Base-by-base conservation (phyloP, 2,329 filamentous ascomycete genomes). In the Scortechinia acanthostroma region DNA sequence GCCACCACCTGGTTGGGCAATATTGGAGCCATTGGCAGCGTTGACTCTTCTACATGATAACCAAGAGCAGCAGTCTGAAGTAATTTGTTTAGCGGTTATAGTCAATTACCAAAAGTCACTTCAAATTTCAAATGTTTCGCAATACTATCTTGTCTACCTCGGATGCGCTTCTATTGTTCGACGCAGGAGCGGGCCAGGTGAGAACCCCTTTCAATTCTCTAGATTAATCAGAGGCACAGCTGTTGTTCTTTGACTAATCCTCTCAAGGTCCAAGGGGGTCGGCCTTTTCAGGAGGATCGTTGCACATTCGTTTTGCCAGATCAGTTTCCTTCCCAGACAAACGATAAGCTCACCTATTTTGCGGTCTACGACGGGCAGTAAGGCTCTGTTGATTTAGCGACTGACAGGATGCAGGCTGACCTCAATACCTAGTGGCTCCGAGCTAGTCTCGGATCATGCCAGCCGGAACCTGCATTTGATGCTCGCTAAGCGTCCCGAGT, bases 351-450 rank as follows among this genome's bases (percentile, higher is more conserved):
- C 30, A 57, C 54, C 6, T 55, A 57, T 22, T 58, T 63, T 46
- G 59, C 57, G 16, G 50, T 62, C 20, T 62, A 58, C 47, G 60
- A 63, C 43, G 60, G 60, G 44, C 60, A 63, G 60, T 63, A 51
- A 50, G 59, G n/a, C 6, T 17, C 35, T 17, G 10, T 13, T n/a
- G n/a, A n/a, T 13, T 6, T 23, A 35, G 21, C 22, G 17, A 16
- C 20, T 16, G n/a, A 13, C 17, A n/a, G 13, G 15, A 20, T 21
- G 19, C 22, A 40, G 22, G n/a, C 25, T 30, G 19, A 21, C 25
- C 21, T 25, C 42, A 37, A 37, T 16, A 37, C 15, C 14, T 30
- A 63, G 59, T 53, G 60, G 60, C 22, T 55, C 58, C 10, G 52
- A 45, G n/a, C 45, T 53, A 3, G 58, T 63, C 14, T 51, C 60